Evolutionary conservation across 805 yeast genomes (phyloP), one percentile per base, ranked within the genome.

Genomic region (Wickerhamiella musiphila): DNA sequence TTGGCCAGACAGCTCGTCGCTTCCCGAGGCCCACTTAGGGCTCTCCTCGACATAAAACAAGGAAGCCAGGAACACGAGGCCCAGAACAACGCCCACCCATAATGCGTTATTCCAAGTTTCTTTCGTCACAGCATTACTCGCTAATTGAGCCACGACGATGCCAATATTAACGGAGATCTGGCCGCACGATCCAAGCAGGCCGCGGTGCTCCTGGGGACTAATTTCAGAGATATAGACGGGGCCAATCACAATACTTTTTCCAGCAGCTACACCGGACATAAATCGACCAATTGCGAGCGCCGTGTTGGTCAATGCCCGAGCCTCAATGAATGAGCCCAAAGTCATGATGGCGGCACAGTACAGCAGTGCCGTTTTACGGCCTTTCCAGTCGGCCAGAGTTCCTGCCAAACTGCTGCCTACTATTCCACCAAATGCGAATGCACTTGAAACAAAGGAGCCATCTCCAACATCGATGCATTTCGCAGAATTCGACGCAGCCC

Each of bases 91-190:
- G 1, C 83, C 94, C 18, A 63, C 52, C n/a, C 69, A 54, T 28
- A 90, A 56, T 6, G 86, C 60, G 29, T 51, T 57, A 41, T 95
- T 64, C 96, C 96, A 90, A 22, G 57, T 54, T 27, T 66, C 61
- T 34, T 68, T 71, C 15, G 90, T 70, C 71, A 75, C 75, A 18
- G 47, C 41, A 7, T 79, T 58, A 0, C 94, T 92, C 11, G 79
- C 52, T 3, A 71, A 39, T 54, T 86, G 96, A 0, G 94, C 78
- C 14, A 73, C 37, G 23, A 86, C 57, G 29, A 90, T 90, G 1
- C 98, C 98, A 14, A 75, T 42, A 46, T 84, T 90, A 36, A 83
- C 74, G 18, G 78, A 70, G 2, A 82, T 76, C 56, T 90, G 98
- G 40, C 78, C 78, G 78, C 81, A 73, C 12, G 93, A 68, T 1